phyloP scores from a whole-genome alignment of 2,329 filamentous ascomycete species.

The Dactylellina parvicollis region DNA sequence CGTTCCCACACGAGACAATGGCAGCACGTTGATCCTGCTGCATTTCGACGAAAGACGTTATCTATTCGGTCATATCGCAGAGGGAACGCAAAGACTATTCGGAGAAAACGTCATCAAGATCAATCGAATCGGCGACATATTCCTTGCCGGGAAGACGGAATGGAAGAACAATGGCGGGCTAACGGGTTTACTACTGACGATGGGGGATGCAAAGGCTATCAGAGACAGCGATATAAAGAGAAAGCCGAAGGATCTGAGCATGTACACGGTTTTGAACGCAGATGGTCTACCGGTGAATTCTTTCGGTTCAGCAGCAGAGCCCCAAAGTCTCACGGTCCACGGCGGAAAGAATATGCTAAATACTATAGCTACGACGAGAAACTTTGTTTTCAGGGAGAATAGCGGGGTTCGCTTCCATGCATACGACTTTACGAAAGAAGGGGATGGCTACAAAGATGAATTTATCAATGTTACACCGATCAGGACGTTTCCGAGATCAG shows the following conservation, averaged over 20 bases:
- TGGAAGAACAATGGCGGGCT: constrained; percentile 84
- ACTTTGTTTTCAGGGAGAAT: constrained; percentile 87
- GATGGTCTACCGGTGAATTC: constrained; percentile 57
- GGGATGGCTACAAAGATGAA: constrained; percentile 55
- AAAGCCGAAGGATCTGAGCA: constrained; percentile 62
- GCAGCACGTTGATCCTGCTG: constrained; percentile 78
- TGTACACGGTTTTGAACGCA: constrained; percentile 53
- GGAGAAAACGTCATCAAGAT: constrained; percentile 74
- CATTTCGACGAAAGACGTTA: constrained; percentile 86
- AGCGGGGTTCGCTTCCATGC: constrained; percentile 60
- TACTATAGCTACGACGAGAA: constrained; percentile 79
- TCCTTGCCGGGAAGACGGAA: constrained; percentile 79
- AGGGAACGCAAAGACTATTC: constrained; percentile 84
- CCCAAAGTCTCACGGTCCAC: constrained; percentile 72
- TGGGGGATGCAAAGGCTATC: constrained; percentile 72
- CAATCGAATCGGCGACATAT: constrained; percentile 76
- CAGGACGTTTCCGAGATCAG: constrained; percentile 53
- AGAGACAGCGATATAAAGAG: constrained; percentile 62
- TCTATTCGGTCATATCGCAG: constrained; percentile 80
- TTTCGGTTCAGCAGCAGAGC: constrained; percentile 26
- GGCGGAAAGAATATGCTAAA: constrained; percentile 83
- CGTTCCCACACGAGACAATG: constrained; percentile 86
- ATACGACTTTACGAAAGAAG: constrained; percentile 45
- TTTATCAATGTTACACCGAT: constrained; percentile 56
- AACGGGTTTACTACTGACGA: constrained; percentile 82